Evolutionary conservation across 495 filamentous ascomycete genomes (phyloP).

Genomic region (Trichoderma erinaceum): DNA sequence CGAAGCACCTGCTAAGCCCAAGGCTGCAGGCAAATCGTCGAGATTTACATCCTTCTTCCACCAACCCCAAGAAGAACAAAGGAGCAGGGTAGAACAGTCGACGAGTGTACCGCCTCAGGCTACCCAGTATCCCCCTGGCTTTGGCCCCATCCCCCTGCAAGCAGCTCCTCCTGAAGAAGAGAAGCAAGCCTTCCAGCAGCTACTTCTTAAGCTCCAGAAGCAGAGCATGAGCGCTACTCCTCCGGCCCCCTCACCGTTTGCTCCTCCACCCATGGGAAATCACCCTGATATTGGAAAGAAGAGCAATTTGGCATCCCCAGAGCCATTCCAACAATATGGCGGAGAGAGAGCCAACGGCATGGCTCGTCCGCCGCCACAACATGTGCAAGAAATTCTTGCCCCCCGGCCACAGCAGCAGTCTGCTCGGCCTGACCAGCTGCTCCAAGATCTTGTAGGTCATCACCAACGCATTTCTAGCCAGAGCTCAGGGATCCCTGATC

Average conservation of each 20-base stretch:
- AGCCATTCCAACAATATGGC: slow-evolving; percentile 38
- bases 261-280: slow-evolving; percentile 26
- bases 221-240: slow-evolving; percentile 25
- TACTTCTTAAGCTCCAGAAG: slow-evolving; percentile 72
- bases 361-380: slow-evolving; percentile 22
- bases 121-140: slow-evolving; percentile 19
- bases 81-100: neutral
- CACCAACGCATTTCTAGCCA: slow-evolving; percentile 40
- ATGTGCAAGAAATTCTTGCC: slow-evolving; percentile 38
- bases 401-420: slow-evolving; percentile 39
- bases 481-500: slow-evolving; percentile 30
- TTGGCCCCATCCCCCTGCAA: slow-evolving; percentile 1
- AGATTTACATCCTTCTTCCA: neutral
- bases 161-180: slow-evolving; percentile 57
- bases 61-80: neutral
- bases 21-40: slow-evolving; percentile 52
- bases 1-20: slow-evolving; percentile 33
- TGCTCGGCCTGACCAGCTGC: slow-evolving; percentile 44
- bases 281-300: slow-evolving; percentile 19
- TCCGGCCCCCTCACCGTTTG: slow-evolving; percentile 26
- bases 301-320: slow-evolving; percentile 33
- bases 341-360: slow-evolving; percentile 34
- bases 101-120: slow-evolving; percentile 3
- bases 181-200: slow-evolving; percentile 82
- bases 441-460: slow-evolving; percentile 49